Evolutionary conservation across 2,329 filamentous ascomycete genomes (phyloP).

Genomic region (Paecilomyces niveus): DNA sequence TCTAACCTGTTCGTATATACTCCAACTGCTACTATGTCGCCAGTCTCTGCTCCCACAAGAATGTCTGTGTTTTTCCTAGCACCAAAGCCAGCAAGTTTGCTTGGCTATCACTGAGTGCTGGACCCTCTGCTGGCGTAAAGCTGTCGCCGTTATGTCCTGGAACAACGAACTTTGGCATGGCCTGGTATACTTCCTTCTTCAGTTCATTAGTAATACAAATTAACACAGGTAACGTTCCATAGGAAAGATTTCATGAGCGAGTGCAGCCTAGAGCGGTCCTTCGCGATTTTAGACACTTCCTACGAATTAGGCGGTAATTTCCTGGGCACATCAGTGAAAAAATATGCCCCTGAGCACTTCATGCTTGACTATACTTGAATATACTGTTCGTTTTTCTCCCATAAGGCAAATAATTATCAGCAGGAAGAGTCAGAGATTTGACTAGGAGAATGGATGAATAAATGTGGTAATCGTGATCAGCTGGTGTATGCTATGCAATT

Average conservation of each 20-base stretch:
- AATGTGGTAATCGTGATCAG: slow-evolving; percentile 39
- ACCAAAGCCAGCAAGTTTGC: slow-evolving; percentile 8
- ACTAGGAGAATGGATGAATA: slow-evolving; percentile 46
- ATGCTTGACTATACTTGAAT: too few relatives aligned
- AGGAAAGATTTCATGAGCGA: slow-evolving; percentile 30
- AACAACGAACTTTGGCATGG: slow-evolving; percentile 25
- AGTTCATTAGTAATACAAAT: too few relatives aligned
- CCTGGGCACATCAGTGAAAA: slow-evolving; percentile 37
- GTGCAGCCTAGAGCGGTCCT: too few relatives aligned
- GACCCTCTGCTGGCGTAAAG: slow-evolving; percentile 20
- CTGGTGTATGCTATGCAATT: slow-evolving; percentile 31
- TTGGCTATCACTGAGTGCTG: slow-evolving; percentile 17
- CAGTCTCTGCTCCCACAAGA: too few relatives aligned
- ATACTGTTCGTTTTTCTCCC: too few relatives aligned
- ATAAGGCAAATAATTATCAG: slow-evolving; percentile 39
- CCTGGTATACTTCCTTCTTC: background rate
- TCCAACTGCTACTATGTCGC: too few relatives aligned
- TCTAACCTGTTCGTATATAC: too few relatives aligned
- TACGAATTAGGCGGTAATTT: slow-evolving; percentile 45
- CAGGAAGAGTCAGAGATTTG: slow-evolving; percentile 40
- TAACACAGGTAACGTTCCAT: background rate
- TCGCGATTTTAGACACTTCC: too few relatives aligned
- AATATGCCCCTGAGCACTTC: background rate
- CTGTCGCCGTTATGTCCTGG: slow-evolving; percentile 26
- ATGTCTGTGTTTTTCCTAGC: background rate